A percentile compares a stretch with the other conserved stretches of the same genome.
Evolutionary conservation across 2,329 filamentous ascomycete species (phyloP).

Genomic region (Nannizzia gypsea): DNA sequence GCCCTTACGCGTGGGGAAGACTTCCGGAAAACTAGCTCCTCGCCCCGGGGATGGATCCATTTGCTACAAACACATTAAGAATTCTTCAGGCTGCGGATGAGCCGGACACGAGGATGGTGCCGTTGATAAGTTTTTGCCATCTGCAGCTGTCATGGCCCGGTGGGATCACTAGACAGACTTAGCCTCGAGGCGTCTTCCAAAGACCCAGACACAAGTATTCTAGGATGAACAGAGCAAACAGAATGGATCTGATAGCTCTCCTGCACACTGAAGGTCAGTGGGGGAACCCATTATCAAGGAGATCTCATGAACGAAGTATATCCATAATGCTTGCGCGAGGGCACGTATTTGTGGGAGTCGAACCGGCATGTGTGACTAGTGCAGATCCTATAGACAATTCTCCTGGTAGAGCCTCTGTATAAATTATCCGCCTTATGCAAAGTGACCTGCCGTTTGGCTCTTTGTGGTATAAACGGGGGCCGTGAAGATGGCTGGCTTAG

Average conservation of each 20-base stretch:
- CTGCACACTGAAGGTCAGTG: neutral
- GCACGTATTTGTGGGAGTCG: neutral
- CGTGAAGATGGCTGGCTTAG: slow-evolving; percentile 13
- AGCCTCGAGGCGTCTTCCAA: neutral
- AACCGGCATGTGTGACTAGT: neutral
- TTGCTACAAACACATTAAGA: neutral
- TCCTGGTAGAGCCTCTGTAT: neutral
- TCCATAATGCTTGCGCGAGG: neutral
- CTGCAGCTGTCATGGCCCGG: neutral
- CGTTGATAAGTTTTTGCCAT: neutral
- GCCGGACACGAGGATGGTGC: neutral
- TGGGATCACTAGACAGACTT: neutral
- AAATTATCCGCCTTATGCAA: neutral
- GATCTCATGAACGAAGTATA: neutral
- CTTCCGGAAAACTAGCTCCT: neutral
- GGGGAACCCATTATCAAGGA: neutral
- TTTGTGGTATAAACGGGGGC: neutral
- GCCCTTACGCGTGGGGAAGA: neutral
- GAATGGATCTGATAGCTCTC: neutral
- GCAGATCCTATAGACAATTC: neutral
- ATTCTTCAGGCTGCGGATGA: neutral
- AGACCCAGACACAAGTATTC: neutral
- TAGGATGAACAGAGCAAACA: neutral
- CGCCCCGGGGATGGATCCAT: neutral
- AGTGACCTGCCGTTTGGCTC: neutral